Conservation (phyloP, 768 basidiomycete genomes). For the Pulveroboletus sp. region DNA sequence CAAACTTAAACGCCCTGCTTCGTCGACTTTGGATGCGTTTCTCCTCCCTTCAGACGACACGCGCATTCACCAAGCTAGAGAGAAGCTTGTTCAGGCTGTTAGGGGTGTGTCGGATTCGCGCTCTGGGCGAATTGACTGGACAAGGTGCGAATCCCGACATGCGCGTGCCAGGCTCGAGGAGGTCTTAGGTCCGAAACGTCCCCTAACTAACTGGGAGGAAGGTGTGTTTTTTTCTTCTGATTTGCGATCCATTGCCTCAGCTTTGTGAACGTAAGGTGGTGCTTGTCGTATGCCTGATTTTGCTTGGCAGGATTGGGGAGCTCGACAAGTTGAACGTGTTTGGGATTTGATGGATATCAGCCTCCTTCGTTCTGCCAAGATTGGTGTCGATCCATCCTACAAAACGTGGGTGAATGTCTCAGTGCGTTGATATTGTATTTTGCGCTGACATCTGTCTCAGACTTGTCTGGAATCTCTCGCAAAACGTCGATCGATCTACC, state of each 20-base stretch:
- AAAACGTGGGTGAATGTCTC: constrained; percentile 64
- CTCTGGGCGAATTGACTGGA: constrained; percentile 83
- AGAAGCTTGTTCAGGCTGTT: constrained; percentile 73
- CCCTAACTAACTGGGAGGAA: constrained; percentile 91
- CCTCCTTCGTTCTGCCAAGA: constrained; percentile 71
- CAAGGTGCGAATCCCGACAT: constrained; percentile 88
- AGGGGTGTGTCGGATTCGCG: constrained; percentile 55
- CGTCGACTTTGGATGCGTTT: constrained; percentile 86
- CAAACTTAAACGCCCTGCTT: constrained; percentile 76
- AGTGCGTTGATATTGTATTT: background rate
- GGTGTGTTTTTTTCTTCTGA: constrained; percentile 39
- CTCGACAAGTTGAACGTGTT: constrained; percentile 90
- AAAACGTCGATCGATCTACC: constrained; percentile 91
- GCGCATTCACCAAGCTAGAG: constrained; percentile 82
- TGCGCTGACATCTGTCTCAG: constrained; percentile 34
- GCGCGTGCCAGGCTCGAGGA: constrained; percentile 84
- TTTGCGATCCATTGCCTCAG: background rate
- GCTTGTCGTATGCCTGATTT: constrained; percentile 83
- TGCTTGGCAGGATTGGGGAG: constrained; percentile 92
- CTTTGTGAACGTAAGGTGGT: constrained; percentile 46
- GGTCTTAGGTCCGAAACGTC: constrained; percentile 72
- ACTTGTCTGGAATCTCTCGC: constrained; percentile 92
- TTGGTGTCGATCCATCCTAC: constrained; percentile 79
- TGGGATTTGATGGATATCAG: constrained; percentile 95
- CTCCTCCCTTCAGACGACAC: constrained; percentile 88